These are phyloP conservation scores for Zoysia matrella DNA, from an alignment of 202 grass and related monocot species.

Conservation along the genomic window DNA sequence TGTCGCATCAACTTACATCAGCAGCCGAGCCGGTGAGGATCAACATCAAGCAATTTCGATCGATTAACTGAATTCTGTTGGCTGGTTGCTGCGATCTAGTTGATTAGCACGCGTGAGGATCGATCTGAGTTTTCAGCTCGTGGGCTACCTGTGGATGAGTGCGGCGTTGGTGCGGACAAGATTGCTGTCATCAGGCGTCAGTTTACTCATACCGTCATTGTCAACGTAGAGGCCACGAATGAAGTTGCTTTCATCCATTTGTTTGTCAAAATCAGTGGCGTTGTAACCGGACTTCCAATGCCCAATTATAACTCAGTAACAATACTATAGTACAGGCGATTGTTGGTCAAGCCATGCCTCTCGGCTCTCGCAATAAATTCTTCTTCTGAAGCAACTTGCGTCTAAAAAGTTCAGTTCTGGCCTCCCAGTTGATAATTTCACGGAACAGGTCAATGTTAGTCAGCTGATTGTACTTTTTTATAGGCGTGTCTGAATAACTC, in stretches of 20 bases:
- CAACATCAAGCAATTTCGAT: not conserved
- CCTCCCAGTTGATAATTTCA: not conserved
- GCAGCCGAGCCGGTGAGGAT: not conserved
- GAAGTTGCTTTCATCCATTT: too few relatives aligned
- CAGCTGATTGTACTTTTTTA: too few relatives aligned
- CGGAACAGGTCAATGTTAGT: too few relatives aligned
- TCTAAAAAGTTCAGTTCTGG: not conserved
- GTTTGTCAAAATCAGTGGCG: too few relatives aligned
- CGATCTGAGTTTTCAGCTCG: conserved; percentile 25
- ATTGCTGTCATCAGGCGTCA: too few relatives aligned
- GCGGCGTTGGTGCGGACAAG: not conserved
- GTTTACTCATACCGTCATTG: too few relatives aligned
- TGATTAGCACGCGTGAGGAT: not conserved
- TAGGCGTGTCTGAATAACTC: too few relatives aligned
- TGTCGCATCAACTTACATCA: not conserved
- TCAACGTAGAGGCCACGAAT: too few relatives aligned
- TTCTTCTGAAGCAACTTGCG: too few relatives aligned
- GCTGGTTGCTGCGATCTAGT: not conserved
- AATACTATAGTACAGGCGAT: too few relatives aligned
- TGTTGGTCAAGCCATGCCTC: not conserved
- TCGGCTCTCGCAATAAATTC: too few relatives aligned
- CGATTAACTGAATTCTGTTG: not conserved
- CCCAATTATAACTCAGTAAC: not conserved
- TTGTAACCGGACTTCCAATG: not conserved
- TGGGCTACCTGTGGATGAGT: not conserved